Percentiles rank a stretch among this genome's conserved stretches.
phyloP scores from a whole-genome alignment of 78 protist genomes.

The Reticulomyxa filosa region DNA sequence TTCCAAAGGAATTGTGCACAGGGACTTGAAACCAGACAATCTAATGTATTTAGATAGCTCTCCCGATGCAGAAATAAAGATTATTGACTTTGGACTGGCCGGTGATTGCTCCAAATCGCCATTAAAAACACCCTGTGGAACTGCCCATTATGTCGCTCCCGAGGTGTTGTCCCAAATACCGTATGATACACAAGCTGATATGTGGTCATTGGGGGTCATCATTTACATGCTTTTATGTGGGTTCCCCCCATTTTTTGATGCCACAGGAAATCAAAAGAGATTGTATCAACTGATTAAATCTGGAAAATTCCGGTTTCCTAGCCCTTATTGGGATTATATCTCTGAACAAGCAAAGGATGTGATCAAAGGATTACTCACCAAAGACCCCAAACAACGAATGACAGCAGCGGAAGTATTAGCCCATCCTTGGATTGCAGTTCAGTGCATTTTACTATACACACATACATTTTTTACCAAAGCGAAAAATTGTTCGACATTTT shows the following conservation, averaged over 20 bases:
- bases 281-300: neutral
- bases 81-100: conserved; percentile 13
- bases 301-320: neutral
- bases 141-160: conserved; percentile 6
- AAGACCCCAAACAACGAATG: neutral
- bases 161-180: neutral
- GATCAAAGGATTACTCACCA: neutral
- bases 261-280: neutral
- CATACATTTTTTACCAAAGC: too few relatives aligned
- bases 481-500: too few relatives aligned
- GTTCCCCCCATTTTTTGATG: neutral
- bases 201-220: conserved; percentile 8
- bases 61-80: neutral
- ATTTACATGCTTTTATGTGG: neutral
- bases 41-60: neutral
- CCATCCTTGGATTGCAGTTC: conserved; percentile 7
- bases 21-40: conserved; percentile 9
- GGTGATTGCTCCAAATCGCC: too few relatives aligned
- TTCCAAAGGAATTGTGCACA: neutral
- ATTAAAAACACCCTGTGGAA: neutral
- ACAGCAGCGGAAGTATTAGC: neutral
- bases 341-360: neutral
- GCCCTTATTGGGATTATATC: neutral
- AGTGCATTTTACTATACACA: too few relatives aligned
- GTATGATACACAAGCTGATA: neutral